phyloP scores from a whole-genome alignment of 2,329 filamentous ascomycete genomes.

The Fusarium humuli region DNA sequence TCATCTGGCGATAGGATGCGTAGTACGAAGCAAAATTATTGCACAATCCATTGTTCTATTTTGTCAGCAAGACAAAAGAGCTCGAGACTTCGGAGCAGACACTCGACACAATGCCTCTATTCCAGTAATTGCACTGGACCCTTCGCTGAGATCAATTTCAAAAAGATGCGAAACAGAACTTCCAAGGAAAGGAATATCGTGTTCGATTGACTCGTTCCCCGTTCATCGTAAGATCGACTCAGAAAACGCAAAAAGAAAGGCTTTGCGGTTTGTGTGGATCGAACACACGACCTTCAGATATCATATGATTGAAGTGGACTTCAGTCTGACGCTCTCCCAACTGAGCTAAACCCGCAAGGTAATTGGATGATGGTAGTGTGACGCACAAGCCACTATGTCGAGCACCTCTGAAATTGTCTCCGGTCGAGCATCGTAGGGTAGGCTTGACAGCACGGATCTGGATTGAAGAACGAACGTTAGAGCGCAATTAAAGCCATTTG shows the following conservation, averaged over 20 bases:
- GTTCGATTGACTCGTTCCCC: not conserved
- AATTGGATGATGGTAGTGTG: rapidly evolving
- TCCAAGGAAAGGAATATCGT: not conserved
- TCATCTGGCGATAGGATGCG: too few relatives aligned
- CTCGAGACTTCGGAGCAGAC: not conserved
- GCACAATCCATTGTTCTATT: too few relatives aligned
- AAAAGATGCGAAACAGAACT: not conserved
- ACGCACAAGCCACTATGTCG: not conserved
- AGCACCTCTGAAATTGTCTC: rapidly evolving
- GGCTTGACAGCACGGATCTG: too few relatives aligned
- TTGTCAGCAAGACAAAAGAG: not conserved
- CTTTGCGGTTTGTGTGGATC: constrained; percentile 47
- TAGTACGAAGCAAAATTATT: too few relatives aligned
- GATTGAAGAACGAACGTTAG: not conserved
- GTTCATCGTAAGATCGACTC: not conserved
- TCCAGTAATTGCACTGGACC: too few relatives aligned
- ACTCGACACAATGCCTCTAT: too few relatives aligned
- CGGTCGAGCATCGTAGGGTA: too few relatives aligned
- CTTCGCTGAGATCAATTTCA: too few relatives aligned
- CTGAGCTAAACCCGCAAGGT: constrained; percentile 48
- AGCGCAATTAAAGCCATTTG: rapidly evolving
- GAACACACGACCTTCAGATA: constrained; percentile 50
- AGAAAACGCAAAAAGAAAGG: not conserved
- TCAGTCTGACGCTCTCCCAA: constrained; percentile 47
- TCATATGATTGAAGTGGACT: constrained; percentile 38